These are phyloP conservation scores for Starmera caribaea DNA, from an alignment of 805 yeast genomes.

Conservation along the genomic window DNA sequence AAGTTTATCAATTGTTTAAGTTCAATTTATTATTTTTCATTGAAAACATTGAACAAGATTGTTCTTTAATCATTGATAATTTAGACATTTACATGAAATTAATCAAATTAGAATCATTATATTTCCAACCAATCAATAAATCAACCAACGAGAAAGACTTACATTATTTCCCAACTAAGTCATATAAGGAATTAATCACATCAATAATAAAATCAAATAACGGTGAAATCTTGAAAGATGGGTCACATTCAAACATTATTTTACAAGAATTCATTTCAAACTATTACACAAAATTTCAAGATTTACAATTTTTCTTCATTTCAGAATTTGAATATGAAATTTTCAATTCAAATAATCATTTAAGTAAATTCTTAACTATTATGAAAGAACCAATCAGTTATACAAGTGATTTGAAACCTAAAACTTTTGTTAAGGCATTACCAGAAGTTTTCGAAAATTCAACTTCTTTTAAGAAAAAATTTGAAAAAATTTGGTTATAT, in stretches of 20 bases:
- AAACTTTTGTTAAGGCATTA: constrained; percentile 32
- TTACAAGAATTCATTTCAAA: constrained; percentile 46
- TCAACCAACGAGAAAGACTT: constrained; percentile 15
- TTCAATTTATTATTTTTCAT: constrained; percentile 32
- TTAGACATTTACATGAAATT: constrained; percentile 48
- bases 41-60: constrained; percentile 26
- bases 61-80: constrained; percentile 41
- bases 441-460: constrained; percentile 33
- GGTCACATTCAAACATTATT: constrained; percentile 36
- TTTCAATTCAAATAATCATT: constrained; percentile 7
- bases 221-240: constrained; percentile 34
- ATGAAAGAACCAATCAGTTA: constrained; percentile 25
- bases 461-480: constrained; percentile 45
- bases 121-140: constrained; percentile 35
- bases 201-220: constrained; percentile 26
- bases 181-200: constrained; percentile 33
- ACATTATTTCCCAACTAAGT: constrained; percentile 54
- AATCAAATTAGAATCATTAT: constrained; percentile 43
- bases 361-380: constrained; percentile 29
- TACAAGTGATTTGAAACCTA: constrained; percentile 24
- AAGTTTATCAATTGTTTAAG: constrained; percentile 48
- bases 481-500: constrained; percentile 61
- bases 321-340: constrained; percentile 29
- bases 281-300: constrained; percentile 55
- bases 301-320: constrained; percentile 68